These are phyloP conservation scores for Warburgia ugandensis DNA, from an alignment of 164 flowering plant genomes.

Conservation along the genomic window DNA sequence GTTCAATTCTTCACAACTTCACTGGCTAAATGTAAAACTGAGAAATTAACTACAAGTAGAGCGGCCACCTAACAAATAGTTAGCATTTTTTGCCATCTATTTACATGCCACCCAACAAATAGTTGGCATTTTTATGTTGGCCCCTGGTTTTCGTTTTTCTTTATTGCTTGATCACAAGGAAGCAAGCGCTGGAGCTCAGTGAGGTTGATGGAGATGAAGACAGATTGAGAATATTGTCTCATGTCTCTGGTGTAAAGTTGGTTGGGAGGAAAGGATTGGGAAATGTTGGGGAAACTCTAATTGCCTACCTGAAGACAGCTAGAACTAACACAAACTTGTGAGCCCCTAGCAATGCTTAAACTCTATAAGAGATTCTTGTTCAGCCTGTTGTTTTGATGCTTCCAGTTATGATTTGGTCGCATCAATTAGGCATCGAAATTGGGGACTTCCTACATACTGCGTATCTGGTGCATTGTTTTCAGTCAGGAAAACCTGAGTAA, in stretches of 20 bases:
- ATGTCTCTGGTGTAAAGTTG: constrained; percentile 37
- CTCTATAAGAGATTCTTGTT: too few species aligned
- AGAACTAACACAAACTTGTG: constrained; percentile 4
- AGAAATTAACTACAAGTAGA: too few species aligned
- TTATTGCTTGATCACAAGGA: constrained; percentile 49
- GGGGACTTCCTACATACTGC: too few species aligned
- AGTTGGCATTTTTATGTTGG: constrained; percentile 28
- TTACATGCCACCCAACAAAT: constrained; percentile 46
- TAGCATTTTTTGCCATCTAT: too few species aligned
- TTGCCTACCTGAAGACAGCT: constrained; percentile 32
- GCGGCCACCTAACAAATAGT: too few species aligned
- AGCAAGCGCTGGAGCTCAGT: constrained; percentile 46
- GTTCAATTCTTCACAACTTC: too few species aligned
- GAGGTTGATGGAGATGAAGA: constrained; percentile 46
- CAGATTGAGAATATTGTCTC: constrained; percentile 35
- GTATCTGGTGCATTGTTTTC: too few species aligned
- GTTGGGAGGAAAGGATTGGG: constrained; percentile 54
- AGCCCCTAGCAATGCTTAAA: background rate
- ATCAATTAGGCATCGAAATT: too few species aligned
- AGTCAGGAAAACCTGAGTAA: too few species aligned
- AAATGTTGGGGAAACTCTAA: constrained; percentile 43
- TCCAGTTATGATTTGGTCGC: too few species aligned
- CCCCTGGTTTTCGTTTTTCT: constrained; percentile 24
- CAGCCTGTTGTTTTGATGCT: too few species aligned
- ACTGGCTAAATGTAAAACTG: too few species aligned